Percentiles rank a stretch among this genome's conserved stretches.
These are phyloP conservation scores for Copromyces sp. DNA, from an alignment of 495 filamentous ascomycete species.

Conservation along the genomic window DNA sequence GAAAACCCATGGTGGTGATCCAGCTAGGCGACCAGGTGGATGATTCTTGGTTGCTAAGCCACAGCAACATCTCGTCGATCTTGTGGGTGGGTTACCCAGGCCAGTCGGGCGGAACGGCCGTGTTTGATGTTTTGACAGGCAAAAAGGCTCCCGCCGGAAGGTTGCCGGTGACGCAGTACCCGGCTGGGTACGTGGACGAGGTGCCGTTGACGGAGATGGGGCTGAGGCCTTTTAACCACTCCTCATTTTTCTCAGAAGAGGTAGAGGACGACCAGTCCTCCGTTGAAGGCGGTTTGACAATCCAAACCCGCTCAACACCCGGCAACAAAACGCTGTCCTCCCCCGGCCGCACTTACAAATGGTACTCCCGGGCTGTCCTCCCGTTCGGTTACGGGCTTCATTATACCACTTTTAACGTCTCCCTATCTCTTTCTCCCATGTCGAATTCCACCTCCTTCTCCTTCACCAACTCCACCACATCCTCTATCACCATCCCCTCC, in stretches of 20 bases:
- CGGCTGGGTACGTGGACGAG: constrained; percentile 25
- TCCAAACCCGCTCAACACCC: neutral
- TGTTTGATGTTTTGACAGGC: constrained; percentile 42
- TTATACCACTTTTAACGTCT: constrained; percentile 39
- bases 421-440: neutral
- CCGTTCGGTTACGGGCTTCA: constrained; percentile 40
- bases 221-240: constrained; percentile 16
- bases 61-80: constrained; percentile 42
- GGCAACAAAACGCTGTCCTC: constrained; percentile 6
- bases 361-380: constrained; percentile 26
- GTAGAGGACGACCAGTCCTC: neutral
- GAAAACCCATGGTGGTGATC: constrained; percentile 29
- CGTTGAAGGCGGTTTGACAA: neutral
- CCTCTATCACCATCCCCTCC: constrained; percentile 14
- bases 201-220: constrained; percentile 31
- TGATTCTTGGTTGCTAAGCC: constrained; percentile 33
- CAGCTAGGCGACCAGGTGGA: constrained; percentile 45
- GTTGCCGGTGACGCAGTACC: constrained; percentile 46
- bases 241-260: neutral
- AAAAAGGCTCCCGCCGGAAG: constrained; percentile 43
- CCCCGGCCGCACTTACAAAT: constrained; percentile 34
- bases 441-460: constrained; percentile 8
- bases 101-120: constrained; percentile 40
- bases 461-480: constrained; percentile 2
- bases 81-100: constrained; percentile 43